Base-by-base conservation (phyloP, 805 yeast species). In the Wickerhamomyces xylosicus region DNA sequence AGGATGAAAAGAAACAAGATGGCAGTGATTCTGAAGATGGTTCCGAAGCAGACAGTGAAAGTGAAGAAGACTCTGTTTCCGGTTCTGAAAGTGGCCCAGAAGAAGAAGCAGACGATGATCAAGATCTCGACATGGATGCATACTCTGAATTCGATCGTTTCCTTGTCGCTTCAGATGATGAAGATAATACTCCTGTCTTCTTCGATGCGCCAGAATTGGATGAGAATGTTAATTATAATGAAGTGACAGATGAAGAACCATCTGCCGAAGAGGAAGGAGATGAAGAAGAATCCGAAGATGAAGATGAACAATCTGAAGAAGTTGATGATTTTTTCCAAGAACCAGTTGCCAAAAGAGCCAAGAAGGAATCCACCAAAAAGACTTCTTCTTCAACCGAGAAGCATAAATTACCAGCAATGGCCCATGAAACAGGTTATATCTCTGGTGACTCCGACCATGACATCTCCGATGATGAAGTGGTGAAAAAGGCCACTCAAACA, bases 371-470 rank as follows among this genome's bases (percentile, higher is more conserved):
- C 25, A 45, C 46, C 66, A 63, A 41, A 71, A 68, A 46, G 48
- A 11, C 8, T 10, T 10, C 9, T 25, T 4, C 8, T 4, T 9
- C 61, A 56, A n/a, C 45, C 14, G 13, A 25, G 29, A 25, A 25
- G 13, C 43, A 53, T 37, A 58, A 62, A 15, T 66, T 86, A 13
- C 95, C 96, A 1, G 77, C 74, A 35, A 64, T 87, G 37, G 77
- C 80, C 38, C 14, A 10, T 8, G 29, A 25, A 11, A 63, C 74
- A 1, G 98, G 98, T 4, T 92, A 85, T 58, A 72, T 72, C 43
- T 86, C 96, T 5, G 94, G 86, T 5, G 95, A 83, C 14, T 53
- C 48, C 4, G 90, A 86, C 2, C 79, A 85, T 1, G 94, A 84
- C 28, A 76, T 70, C 14, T 80, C 73, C 25, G 69, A 66, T 27